A percentile compares a stretch with the other conserved stretches of the same genome.
Conservation (phyloP, 192 early-diverging fungal genomes). For the Jimgerdemannia lactiflua region DNA sequence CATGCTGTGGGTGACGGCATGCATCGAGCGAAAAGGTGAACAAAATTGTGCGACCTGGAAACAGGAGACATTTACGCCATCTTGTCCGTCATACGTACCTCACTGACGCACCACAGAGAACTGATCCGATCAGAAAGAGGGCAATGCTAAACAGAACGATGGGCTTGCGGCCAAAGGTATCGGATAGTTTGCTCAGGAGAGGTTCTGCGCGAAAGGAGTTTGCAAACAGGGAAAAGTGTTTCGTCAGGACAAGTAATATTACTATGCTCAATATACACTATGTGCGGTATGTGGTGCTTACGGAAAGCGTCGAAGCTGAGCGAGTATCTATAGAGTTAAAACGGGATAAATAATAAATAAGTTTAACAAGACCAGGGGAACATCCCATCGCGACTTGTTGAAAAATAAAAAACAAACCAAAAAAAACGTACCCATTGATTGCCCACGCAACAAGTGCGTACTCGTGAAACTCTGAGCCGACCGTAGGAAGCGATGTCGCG, state of each 20-base stretch:
- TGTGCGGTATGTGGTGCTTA: too few species aligned
- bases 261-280: too few species aligned
- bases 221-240: constrained; percentile 6
- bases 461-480: constrained; percentile 67
- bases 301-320: neutral
- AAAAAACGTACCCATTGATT: constrained; percentile 62
- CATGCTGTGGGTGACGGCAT: constrained; percentile 16
- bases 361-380: neutral
- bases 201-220: constrained; percentile 3
- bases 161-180: constrained; percentile 80
- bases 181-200: constrained; percentile 81
- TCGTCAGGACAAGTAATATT: neutral
- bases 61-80: constrained; percentile 2
- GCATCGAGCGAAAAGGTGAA: neutral
- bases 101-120: constrained; percentile 76
- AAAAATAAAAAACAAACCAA: constrained; percentile 11
- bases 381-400: constrained; percentile 26
- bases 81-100: constrained; percentile 9
- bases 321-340: too few species aligned
- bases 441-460: constrained; percentile 78
- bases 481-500: constrained; percentile 65
- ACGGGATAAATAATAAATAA: too few species aligned
- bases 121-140: constrained; percentile 78
- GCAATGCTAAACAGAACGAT: constrained; percentile 72
- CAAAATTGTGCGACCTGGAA: neutral